Evolutionary conservation across 768 basidiomycete genomes (phyloP).

Genomic region (Mycena rosella): DNA sequence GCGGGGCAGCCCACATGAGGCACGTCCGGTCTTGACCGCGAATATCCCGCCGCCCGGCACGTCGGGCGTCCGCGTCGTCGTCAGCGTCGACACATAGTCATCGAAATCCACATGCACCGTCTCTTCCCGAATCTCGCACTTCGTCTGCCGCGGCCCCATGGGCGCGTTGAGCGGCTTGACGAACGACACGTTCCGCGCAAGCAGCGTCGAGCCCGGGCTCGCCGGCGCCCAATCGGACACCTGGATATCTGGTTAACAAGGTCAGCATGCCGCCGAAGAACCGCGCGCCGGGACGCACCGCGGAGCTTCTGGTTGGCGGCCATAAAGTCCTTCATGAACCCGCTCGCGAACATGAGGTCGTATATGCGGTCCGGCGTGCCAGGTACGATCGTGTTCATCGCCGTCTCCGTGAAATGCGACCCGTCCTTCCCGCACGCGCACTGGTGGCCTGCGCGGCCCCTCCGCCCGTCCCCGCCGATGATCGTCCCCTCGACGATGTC

Average conservation of each 20-base stretch:
- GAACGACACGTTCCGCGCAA: conserved; percentile 93
- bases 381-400: conserved; percentile 84
- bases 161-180: conserved; percentile 92
- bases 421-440: conserved; percentile 82
- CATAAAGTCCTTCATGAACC: conserved; percentile 96
- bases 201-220: conserved; percentile 70
- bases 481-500: conserved; percentile 40
- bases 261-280: background rate
- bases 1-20: conserved; percentile 90
- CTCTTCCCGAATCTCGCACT: conserved; percentile 95
- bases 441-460: conserved; percentile 63
- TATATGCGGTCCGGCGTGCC: conserved; percentile 96
- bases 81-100: conserved; percentile 83
- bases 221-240: conserved; percentile 94
- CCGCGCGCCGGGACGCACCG: conserved; percentile 78
- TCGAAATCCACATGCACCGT: conserved; percentile 85
- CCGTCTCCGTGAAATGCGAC: conserved; percentile 77
- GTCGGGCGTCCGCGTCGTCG: conserved; percentile 93
- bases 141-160: conserved; percentile 94
- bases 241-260: conserved; percentile 81
- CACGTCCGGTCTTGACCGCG: conserved; percentile 95
- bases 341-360: conserved; percentile 96
- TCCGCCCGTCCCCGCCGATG: conserved; percentile 29
- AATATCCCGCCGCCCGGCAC: conserved; percentile 96
- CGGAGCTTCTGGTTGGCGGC: conserved; percentile 86